A percentile compares a stretch with the other conserved stretches of the same genome.
Conservation (phyloP, 2,329 filamentous ascomycete species). For the Aspergillus sp. region DNA sequence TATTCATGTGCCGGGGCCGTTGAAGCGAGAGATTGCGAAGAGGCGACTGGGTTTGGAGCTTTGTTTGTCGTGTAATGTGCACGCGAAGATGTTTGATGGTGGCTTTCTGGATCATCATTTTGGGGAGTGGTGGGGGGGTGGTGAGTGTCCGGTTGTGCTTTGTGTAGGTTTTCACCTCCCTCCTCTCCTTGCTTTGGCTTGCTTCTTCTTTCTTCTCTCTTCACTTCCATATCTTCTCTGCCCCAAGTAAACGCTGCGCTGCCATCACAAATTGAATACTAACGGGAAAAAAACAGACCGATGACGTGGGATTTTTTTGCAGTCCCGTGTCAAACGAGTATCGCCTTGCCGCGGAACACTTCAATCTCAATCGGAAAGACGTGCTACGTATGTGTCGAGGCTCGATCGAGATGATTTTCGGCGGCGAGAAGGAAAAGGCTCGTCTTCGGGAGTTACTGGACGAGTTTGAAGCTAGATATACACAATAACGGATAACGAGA, state of each 20-base stretch:
- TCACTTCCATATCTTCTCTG: background rate
- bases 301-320: conserved; percentile 80
- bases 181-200: background rate
- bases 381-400: conserved; percentile 59
- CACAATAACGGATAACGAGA: background rate
- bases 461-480: conserved; percentile 19
- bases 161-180: conserved; percentile 56
- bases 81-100: conserved; percentile 69
- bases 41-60: conserved; percentile 67
- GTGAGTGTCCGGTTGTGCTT: conserved; percentile 62
- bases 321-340: conserved; percentile 78
- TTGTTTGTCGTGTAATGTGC: conserved; percentile 79
- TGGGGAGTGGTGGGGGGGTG: conserved; percentile 64
- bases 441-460: conserved; percentile 24
- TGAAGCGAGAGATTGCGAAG: conserved; percentile 57
- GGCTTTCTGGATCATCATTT: conserved; percentile 72
- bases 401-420: conserved; percentile 67
- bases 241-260: no score
- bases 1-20: conserved; percentile 65
- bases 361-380: conserved; percentile 53
- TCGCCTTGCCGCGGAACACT: conserved; percentile 68
- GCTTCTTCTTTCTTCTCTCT: background rate
- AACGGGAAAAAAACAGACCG: conserved; percentile 56
- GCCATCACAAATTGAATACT: background rate
- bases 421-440: conserved; percentile 58